Evolutionary conservation across 306 rosid genomes (phyloP), one percentile per base, ranked within the genome.

Genomic region (Albizia julibrissin): DNA sequence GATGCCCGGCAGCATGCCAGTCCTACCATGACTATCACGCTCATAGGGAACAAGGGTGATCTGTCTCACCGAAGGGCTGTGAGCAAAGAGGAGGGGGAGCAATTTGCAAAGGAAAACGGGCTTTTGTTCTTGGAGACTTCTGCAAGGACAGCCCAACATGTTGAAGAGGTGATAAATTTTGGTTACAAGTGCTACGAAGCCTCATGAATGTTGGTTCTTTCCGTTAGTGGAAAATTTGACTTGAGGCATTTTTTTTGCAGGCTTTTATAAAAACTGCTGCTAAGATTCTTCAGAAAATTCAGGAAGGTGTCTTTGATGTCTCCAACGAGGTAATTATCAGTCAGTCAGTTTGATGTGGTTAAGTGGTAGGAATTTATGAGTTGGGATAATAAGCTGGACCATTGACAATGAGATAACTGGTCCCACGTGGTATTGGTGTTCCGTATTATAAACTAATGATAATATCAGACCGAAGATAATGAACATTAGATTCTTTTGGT

Each of bases 1-100:
- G 94, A 91, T 84, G 94, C 94, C n/a, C 88, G 90, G 40, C 92
- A 91, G 84, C 93, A 91, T 85, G 95, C 95, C 59, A 91, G 89
- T 83, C 90, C 95, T 65, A 89, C 88, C 83, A 89, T 91, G 95
- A 69, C 95, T 13, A 91, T 91, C 84, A 91, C 86, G 87, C 95
- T 91, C 43, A 47, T 91, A 50, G 95, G 91, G 56, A 91, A 91
- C 84, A 91, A 91, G 89, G 83, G 88, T 33, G 95, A 91, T 83
- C 95, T 91, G 49, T 79, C 90, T 52, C 93, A 91, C 80, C 80
- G 93, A 75, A 91, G 95, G 75, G 95, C 92, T 56, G 91, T 91
- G 54, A 89, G 93, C 87, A 91, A 85, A 71, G 94, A 91, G 89
- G 94, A 91, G 78, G 95, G 95, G 56, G 95, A 91, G 71, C 93